phyloP scores from a whole-genome alignment of 768 basidiomycete species.

The Terana coerulea region DNA sequence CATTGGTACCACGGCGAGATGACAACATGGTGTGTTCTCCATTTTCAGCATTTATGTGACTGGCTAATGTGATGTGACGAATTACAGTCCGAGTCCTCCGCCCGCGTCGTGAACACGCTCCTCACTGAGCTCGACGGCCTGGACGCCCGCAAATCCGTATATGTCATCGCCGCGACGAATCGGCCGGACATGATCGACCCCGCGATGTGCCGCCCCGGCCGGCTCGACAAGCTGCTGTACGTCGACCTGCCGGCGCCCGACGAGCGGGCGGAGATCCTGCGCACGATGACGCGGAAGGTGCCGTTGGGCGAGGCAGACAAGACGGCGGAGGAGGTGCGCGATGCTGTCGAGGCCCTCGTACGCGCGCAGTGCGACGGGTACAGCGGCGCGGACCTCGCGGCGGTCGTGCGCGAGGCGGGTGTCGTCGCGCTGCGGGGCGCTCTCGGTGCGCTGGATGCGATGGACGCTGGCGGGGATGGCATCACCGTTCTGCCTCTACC shows the following conservation, averaged over 20 bases:
- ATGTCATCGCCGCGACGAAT: constrained; percentile 94
- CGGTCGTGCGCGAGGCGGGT: constrained; percentile 85
- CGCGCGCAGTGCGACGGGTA: constrained; percentile 74
- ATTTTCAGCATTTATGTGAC: background rate
- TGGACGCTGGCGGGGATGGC: constrained; percentile 37
- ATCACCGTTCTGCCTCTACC: constrained; percentile 27
- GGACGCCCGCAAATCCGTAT: constrained; percentile 80
- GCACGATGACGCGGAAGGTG: constrained; percentile 68
- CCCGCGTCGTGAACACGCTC: constrained; percentile 90
- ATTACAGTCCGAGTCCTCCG: constrained; percentile 82
- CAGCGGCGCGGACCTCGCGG: constrained; percentile 88
- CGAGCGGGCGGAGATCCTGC: constrained; percentile 83
- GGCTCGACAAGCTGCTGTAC: constrained; percentile 91
- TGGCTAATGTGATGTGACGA: background rate
- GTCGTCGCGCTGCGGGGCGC: constrained; percentile 74
- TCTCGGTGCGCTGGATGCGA: constrained; percentile 62
- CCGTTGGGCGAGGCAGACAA: constrained; percentile 47
- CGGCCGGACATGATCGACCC: constrained; percentile 97
- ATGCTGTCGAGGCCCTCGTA: constrained; percentile 45
- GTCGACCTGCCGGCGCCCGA: constrained; percentile 75
- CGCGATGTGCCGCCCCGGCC: constrained; percentile 95
- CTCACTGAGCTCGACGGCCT: constrained; percentile 93
- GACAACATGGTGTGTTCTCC: constrained; percentile 73
- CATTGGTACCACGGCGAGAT: constrained; percentile 85
- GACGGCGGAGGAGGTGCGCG: constrained; percentile 18